Evolutionary conservation across 805 yeast genomes (phyloP).

Genomic region (Pichia gijzeniarum): DNA sequence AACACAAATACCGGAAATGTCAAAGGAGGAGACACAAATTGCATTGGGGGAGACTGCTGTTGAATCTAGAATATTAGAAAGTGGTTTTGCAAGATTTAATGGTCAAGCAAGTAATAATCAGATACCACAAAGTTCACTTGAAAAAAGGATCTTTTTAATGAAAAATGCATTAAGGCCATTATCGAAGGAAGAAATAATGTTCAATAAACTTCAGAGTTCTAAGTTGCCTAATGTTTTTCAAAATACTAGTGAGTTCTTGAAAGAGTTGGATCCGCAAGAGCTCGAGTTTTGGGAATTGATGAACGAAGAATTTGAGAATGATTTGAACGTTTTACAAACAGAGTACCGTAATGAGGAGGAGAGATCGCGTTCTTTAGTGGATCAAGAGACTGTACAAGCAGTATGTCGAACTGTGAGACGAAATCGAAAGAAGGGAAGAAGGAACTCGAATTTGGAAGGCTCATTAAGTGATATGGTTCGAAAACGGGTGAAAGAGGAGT

Average conservation of each 20-base stretch:
- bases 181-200: slow-evolving; percentile 21
- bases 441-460: slow-evolving; percentile 12
- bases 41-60: slow-evolving; percentile 7
- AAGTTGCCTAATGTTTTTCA: slow-evolving; percentile 25
- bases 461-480: slow-evolving; percentile 19
- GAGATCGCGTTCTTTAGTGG: not conserved
- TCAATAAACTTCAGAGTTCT: slow-evolving; percentile 20
- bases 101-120: not conserved
- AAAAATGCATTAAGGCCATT: slow-evolving; percentile 24
- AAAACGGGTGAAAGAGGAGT: slow-evolving; percentile 14
- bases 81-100: not conserved
- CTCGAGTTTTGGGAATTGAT: slow-evolving; percentile 28
- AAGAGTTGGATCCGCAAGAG: slow-evolving; percentile 25
- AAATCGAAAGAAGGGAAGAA: not conserved
- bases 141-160: slow-evolving; percentile 23
- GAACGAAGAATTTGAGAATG: slow-evolving; percentile 29
- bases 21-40: slow-evolving; percentile 17
- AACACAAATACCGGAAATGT: slow-evolving; percentile 21
- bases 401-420: not conserved
- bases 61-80: slow-evolving; percentile 1
- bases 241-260: slow-evolving; percentile 23
- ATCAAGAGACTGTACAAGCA: not conserved
- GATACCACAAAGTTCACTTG: slow-evolving; percentile 12
- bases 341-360: slow-evolving; percentile 3
- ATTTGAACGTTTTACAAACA: slow-evolving; percentile 17